These are phyloP conservation scores for Pleurotus salmoneostramineus DNA, from an alignment of 768 basidiomycete genomes.

Conservation along the genomic window DNA sequence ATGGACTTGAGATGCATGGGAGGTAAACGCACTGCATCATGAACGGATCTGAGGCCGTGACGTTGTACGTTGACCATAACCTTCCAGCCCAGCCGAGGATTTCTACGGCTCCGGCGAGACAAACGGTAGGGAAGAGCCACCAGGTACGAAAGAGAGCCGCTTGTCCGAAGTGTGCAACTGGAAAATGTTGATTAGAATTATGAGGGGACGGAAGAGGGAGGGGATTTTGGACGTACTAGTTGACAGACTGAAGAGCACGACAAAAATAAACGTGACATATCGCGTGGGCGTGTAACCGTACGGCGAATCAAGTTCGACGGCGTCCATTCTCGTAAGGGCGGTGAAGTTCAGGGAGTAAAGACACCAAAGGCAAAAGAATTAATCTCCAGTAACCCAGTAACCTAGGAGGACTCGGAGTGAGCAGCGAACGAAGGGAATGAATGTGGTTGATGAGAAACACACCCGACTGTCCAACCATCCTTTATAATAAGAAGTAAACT, in stretches of 20 bases:
- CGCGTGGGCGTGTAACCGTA: slow-evolving; percentile 23
- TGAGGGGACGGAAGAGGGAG: not conserved
- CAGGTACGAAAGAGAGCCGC: slow-evolving; percentile 28
- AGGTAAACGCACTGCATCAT: slow-evolving; percentile 35
- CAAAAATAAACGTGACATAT: slow-evolving; percentile 20
- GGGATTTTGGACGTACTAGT: slow-evolving; percentile 23
- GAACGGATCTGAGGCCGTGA: slow-evolving; percentile 23
- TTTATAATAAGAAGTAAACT: too few relatives aligned
- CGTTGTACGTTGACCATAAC: slow-evolving; percentile 28
- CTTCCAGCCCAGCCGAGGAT: slow-evolving; percentile 39
- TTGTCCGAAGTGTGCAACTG: slow-evolving; percentile 34
- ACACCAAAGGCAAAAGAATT: too few relatives aligned
- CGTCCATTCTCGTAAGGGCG: not conserved
- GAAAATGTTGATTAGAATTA: not conserved
- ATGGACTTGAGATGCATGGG: too few relatives aligned
- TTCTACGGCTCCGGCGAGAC: slow-evolving; percentile 32
- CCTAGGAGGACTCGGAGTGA: too few relatives aligned
- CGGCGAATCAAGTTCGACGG: slow-evolving; percentile 7
- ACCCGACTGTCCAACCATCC: too few relatives aligned
- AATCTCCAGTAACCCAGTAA: too few relatives aligned
- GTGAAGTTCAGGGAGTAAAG: too few relatives aligned
- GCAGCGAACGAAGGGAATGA: too few relatives aligned
- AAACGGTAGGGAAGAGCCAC: slow-evolving; percentile 34
- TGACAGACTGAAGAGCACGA: slow-evolving; percentile 33
- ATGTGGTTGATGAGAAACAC: too few relatives aligned